A percentile compares a stretch with the other conserved stretches of the same genome.
Conservation (phyloP, 1,139 yeast genomes). For the Pichia sp. region DNA sequence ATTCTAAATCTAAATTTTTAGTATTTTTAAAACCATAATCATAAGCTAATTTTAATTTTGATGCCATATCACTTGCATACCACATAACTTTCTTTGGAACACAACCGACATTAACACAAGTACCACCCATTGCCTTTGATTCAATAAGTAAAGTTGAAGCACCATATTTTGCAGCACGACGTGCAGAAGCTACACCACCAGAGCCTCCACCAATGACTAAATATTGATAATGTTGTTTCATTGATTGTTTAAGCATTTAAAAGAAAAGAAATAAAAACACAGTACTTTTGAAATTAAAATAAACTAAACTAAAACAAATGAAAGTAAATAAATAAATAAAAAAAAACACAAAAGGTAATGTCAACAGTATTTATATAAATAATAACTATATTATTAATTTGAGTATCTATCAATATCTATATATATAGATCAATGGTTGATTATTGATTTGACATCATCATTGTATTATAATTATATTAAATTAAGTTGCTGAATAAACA, state of each 20-base stretch:
- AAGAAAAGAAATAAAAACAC: not conserved
- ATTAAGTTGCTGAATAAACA: too few species aligned
- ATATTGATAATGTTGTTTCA: slow-evolving; percentile 64
- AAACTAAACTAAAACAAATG: too few species aligned
- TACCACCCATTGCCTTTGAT: slow-evolving; percentile 83
- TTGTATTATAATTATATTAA: too few species aligned
- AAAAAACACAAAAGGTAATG: too few species aligned
- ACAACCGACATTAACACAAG: slow-evolving; percentile 99
- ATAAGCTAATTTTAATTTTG: slow-evolving; percentile 61
- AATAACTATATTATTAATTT: too few species aligned
- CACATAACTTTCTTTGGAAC: slow-evolving; percentile 99
- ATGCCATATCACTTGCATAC: slow-evolving; percentile 90
- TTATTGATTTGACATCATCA: too few species aligned
- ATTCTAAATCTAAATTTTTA: slow-evolving; percentile 31
- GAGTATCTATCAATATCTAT: too few species aligned
- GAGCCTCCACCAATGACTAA: slow-evolving; percentile 99
- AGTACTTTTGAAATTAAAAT: too few species aligned
- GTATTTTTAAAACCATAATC: slow-evolving; percentile 70
- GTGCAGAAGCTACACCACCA: slow-evolving; percentile 96
- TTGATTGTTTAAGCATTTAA: slow-evolving; percentile 23
- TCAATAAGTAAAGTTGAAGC: slow-evolving; percentile 82
- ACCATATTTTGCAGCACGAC: slow-evolving; percentile 93
- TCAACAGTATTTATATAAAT: too few species aligned
- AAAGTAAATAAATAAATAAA: too few species aligned
- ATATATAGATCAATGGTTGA: too few species aligned